Percentiles rank a stretch among this genome's conserved stretches.
Conservation (phyloP, 805 yeast genomes). For the Teunomyces lycoperdinae region DNA sequence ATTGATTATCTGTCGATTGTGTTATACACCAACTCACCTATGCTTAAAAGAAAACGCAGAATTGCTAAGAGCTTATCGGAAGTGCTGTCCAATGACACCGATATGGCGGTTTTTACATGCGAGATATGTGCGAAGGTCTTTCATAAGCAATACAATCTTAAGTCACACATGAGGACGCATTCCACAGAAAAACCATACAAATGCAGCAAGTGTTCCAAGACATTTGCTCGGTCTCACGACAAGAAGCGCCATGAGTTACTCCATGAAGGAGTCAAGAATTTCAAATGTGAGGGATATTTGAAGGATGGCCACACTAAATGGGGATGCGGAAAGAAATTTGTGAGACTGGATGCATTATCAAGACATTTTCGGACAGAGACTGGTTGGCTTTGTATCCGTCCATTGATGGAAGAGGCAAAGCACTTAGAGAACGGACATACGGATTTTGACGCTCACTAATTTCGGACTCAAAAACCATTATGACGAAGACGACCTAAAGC, state of each 20-base stretch:
- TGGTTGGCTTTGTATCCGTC: slow-evolving; percentile 66
- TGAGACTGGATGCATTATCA: slow-evolving; percentile 74
- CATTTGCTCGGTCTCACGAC: slow-evolving; percentile 77
- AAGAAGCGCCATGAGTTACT: slow-evolving; percentile 70
- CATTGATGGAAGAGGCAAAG: slow-evolving; percentile 60
- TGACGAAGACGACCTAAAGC: background rate
- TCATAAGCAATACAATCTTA: slow-evolving; percentile 48
- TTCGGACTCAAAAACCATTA: background rate
- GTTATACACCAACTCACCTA: slow-evolving; percentile 31
- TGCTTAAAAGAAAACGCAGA: slow-evolving; percentile 18
- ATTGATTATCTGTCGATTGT: slow-evolving; percentile 37
- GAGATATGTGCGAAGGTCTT: slow-evolving; percentile 43
- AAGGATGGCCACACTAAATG: slow-evolving; percentile 57
- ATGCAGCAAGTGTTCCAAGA: slow-evolving; percentile 61
- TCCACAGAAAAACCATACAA: slow-evolving; percentile 69
- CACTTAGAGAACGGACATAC: slow-evolving; percentile 10
- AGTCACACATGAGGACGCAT: slow-evolving; percentile 50
- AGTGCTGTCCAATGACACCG: background rate
- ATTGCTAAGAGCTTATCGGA: slow-evolving; percentile 7
- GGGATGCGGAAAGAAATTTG: slow-evolving; percentile 76
- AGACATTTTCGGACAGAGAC: slow-evolving; percentile 76
- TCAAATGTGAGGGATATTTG: slow-evolving; percentile 61
- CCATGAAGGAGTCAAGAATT: slow-evolving; percentile 72
- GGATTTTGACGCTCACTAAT: background rate
- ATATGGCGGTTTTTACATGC: slow-evolving; percentile 32